Percentiles rank a stretch among this genome's conserved stretches.
phyloP scores from a whole-genome alignment of 345 rosid species.

The Salix udensis region DNA sequence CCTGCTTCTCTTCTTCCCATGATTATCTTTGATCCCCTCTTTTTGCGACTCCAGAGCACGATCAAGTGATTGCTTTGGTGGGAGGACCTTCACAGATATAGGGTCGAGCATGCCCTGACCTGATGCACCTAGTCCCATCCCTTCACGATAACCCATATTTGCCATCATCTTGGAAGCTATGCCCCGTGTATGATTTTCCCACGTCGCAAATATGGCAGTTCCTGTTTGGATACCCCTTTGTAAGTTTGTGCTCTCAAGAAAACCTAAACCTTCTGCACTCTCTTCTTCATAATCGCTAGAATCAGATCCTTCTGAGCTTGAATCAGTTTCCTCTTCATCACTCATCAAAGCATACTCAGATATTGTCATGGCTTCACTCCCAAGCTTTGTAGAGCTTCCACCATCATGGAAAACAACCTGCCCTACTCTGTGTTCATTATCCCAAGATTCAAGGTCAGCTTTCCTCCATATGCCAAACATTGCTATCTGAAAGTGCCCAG shows the following conservation, averaged over 20 bases:
- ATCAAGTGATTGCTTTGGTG: constrained; percentile 77
- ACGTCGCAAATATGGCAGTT: constrained; percentile 73
- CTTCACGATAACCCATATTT: constrained; percentile 87
- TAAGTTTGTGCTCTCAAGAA: constrained; percentile 47
- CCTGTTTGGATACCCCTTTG: constrained; percentile 70
- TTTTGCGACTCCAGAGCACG: constrained; percentile 56
- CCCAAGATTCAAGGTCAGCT: constrained; percentile 95
- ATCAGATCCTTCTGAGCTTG: constrained; percentile 49
- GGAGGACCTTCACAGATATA: constrained; percentile 73
- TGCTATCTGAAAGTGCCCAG: constrained; percentile 64
- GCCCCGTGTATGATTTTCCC: constrained; percentile 98
- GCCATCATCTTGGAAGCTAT: constrained; percentile 98
- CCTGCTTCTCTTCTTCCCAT: constrained; percentile 63
- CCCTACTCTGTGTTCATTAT: constrained; percentile 54
- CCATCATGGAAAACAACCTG: constrained; percentile 67
- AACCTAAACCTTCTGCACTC: constrained; percentile 58
- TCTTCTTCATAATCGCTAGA: constrained; percentile 65
- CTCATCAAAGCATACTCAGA: constrained; percentile 57
- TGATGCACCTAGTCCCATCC: constrained; percentile 84
- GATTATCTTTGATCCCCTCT: constrained; percentile 41
- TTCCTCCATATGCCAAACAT: constrained; percentile 59
- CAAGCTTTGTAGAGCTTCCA: constrained; percentile 62
- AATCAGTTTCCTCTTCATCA: constrained; percentile 59
- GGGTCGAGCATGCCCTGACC: constrained; percentile 92
- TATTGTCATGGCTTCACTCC: constrained; percentile 49